Percentiles rank a stretch among this genome's conserved stretches.
Evolutionary conservation across 257 asterid genomes (phyloP).

Genomic region (Verbena officinalis): DNA sequence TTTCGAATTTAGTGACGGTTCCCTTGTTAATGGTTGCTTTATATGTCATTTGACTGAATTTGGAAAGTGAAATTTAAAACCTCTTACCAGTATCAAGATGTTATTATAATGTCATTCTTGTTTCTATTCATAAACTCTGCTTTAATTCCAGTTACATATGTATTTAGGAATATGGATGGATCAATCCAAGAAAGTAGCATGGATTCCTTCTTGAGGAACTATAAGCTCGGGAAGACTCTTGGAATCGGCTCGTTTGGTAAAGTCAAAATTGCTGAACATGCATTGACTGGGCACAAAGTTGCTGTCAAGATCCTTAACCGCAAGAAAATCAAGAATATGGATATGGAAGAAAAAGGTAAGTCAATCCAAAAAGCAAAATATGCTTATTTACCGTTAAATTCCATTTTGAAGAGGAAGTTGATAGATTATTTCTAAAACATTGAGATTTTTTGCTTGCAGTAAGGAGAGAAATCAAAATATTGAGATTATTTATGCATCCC

Average conservation of each 20-base stretch:
- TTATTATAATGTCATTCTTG: conserved; percentile 3
- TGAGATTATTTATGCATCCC: conserved; percentile 88
- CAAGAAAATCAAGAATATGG: conserved; percentile 85
- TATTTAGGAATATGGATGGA: conserved; percentile 71
- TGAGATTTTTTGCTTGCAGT: conserved; percentile 49
- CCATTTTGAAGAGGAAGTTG: background rate
- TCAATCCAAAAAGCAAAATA: conserved; percentile 9
- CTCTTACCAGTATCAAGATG: background rate
- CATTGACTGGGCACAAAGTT: conserved; percentile 80
- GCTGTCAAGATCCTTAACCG: conserved; percentile 95
- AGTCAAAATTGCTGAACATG: conserved; percentile 89
- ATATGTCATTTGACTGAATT: background rate
- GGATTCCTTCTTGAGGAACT: conserved; percentile 73
- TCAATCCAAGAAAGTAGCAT: conserved; percentile 59
- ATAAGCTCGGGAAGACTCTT: conserved; percentile 91
- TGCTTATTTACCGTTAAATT: conserved; percentile 11
- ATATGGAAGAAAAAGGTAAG: conserved; percentile 92
- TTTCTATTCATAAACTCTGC: background rate
- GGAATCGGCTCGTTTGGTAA: conserved; percentile 93
- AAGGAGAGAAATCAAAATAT: conserved; percentile 81
- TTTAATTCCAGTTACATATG: conserved; percentile 9
- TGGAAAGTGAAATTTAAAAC: conserved; percentile 20
- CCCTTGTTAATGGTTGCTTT: conserved; percentile 3
- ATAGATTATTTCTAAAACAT: background rate
- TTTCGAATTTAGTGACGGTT: conserved; percentile 7